Base-by-base conservation (phyloP, 2,329 filamentous ascomycete genomes). In the Endoconidiophora laricicola region DNA sequence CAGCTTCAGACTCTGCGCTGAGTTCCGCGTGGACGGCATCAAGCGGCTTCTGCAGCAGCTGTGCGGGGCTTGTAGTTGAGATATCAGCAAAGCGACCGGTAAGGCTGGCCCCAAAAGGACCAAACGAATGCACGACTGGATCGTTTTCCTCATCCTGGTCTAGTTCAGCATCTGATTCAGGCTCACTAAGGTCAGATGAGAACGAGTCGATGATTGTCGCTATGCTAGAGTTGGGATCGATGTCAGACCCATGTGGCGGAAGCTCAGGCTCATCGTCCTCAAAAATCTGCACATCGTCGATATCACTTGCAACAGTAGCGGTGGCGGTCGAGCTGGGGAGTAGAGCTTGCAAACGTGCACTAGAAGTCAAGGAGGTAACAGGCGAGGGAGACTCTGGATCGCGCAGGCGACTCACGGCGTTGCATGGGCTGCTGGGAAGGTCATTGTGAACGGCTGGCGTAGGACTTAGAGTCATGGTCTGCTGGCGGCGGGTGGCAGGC, bases 141-240 rank as follows among this genome's bases (percentile, higher is more conserved):
- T 96, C 91, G 56, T 95, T 95, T 65, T 96, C 90, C 67, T 95
- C 88, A 58, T 90, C 83, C 0, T 84, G 81, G 55, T 94, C 79
- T 46, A 85, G 81, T 48, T 82, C 76, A 16, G 87, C 79, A 16
- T 67, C 62, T 48, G 64, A 66, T 10, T 66, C 69, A 23, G 74
- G 64, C 47, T 78, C 76, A 59, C 74, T 79, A 6, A 75, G 63
- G 46, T 75, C 72, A 57, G 71, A 75, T 3, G 69, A 72, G 58
- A 70, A 71, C 55, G 66, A 68, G 16, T 74, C 71, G 7, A 71
- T 73, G 55, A 66, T 37, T 10, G 44, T 48, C 12, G 47, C 62
- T 56, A 74, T 72, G 61, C 71, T 76, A 14, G 64, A 64, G 26
- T 60, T 60, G 14, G 60, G 55, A 49, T 62, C 59, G 6, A 57